Percentiles rank a stretch among this genome's conserved stretches.
Conservation (phyloP, 768 basidiomycete species). For the Xerocomellus chrysenteron region DNA sequence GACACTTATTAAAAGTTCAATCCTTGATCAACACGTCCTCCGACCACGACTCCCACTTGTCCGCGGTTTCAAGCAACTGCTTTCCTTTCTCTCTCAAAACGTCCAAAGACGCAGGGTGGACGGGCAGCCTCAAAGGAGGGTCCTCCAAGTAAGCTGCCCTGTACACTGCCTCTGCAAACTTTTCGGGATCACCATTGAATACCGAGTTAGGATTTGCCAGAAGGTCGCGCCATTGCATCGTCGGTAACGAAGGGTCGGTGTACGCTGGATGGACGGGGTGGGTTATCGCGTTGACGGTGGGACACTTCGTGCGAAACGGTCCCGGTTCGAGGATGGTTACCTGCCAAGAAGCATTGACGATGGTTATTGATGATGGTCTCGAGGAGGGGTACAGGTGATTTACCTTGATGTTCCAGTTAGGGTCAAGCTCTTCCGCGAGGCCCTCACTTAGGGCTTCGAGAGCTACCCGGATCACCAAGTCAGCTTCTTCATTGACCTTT, state of each 20-base stretch:
- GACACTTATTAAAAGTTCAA: background rate
- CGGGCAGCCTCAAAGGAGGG: constrained; percentile 18
- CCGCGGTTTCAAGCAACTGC: constrained; percentile 11
- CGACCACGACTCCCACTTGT: constrained; percentile 21
- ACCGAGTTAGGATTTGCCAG: background rate
- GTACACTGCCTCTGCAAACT: constrained; percentile 14
- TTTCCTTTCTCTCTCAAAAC: background rate
- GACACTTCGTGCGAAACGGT: background rate
- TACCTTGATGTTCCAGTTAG: constrained; percentile 26
- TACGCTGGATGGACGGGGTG: constrained; percentile 16
- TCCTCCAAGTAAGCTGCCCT: constrained; percentile 5
- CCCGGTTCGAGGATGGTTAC: constrained; percentile 3
- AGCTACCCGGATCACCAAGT: background rate
- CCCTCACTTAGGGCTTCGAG: constrained; percentile 18
- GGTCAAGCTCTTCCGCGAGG: constrained; percentile 14
- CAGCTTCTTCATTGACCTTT: background rate
- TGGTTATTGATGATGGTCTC: background rate
- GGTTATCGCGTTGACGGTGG: background rate
- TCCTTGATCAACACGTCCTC: constrained; percentile 10
- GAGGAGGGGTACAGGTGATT: background rate
- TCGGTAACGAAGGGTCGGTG: constrained; percentile 2
- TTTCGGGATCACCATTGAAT: constrained; percentile 15
- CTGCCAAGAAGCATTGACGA: background rate
- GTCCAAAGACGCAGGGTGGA: background rate
- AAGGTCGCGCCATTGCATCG: background rate